These are phyloP conservation scores for Acanthamoeba triangularis DNA, from an alignment of 208 protist genomes.

Conservation along the genomic window DNA sequence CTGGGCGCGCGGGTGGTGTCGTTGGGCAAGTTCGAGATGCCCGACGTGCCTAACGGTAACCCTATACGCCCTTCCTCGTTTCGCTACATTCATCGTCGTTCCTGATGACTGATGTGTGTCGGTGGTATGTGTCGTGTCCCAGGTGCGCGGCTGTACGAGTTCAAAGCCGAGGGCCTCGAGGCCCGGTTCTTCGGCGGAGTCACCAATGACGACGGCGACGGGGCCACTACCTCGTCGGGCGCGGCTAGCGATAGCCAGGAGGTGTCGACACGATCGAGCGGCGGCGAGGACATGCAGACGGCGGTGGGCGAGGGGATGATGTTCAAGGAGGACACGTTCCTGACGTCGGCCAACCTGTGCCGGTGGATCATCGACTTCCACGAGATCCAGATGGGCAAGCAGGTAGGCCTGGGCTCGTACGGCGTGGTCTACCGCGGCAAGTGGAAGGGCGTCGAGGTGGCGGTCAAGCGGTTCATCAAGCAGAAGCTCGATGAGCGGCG, in stretches of 20 bases:
- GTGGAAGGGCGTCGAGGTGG: slow-evolving; percentile 35
- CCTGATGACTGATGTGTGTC: neutral
- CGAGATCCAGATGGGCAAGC: slow-evolving; percentile 1
- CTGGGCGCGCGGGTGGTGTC: neutral
- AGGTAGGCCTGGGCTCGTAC: neutral
- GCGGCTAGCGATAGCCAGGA: neutral
- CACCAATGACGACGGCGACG: neutral
- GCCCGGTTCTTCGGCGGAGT: slow-evolving; percentile 33
- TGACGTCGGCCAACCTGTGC: neutral
- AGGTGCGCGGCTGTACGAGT: slow-evolving; percentile 5
- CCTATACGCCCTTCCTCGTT: neutral
- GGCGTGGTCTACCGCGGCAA: slow-evolving; percentile 59
- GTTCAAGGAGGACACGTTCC: slow-evolving; percentile 1
- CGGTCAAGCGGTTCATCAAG: slow-evolving; percentile 17
- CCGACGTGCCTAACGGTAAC: neutral
- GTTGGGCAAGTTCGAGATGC: slow-evolving; percentile 6
- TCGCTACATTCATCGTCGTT: too few species aligned
- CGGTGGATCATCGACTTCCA: neutral
- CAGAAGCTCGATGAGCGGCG: slow-evolving; percentile 1
- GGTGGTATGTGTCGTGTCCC: neutral
- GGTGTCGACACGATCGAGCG: too few species aligned
- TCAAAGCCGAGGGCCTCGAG: neutral
- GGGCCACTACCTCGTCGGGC: neutral
- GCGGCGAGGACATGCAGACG: neutral
- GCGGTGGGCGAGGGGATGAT: neutral